Evolutionary conservation across 768 basidiomycete genomes (phyloP).

Genomic region (Lepiota venenata): DNA sequence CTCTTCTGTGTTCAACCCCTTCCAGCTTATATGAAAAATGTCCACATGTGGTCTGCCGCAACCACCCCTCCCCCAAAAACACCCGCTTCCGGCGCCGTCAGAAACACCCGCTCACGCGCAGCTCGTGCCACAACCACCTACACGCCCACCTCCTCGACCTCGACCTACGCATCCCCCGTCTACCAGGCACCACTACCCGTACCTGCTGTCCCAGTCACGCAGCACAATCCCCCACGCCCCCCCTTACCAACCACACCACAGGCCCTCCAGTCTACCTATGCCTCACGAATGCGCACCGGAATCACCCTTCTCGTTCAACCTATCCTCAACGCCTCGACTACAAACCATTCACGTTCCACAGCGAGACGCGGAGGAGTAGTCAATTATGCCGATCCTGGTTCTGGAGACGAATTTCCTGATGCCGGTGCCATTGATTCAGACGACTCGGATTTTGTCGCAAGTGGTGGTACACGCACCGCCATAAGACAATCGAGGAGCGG

Average conservation of each 20-base stretch:
- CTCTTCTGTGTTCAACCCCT: not conserved
- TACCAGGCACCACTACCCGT: constrained; percentile 31
- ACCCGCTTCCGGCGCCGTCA: constrained; percentile 22
- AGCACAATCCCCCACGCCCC: constrained; percentile 49
- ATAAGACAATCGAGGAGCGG: constrained; percentile 40
- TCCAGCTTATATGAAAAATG: constrained; percentile 56
- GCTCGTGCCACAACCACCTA: constrained; percentile 34
- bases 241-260: constrained; percentile 64
- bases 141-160: constrained; percentile 20
- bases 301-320: constrained; percentile 91
- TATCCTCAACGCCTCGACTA: constrained; percentile 43
- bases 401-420: constrained; percentile 78
- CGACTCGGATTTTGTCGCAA: constrained; percentile 78
- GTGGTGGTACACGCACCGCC: constrained; percentile 56
- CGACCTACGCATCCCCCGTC: constrained; percentile 31
- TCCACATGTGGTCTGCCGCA: constrained; percentile 65
- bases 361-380: constrained; percentile 66
- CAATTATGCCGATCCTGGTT: constrained; percentile 86
- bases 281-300: constrained; percentile 89
- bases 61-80: constrained; percentile 49
- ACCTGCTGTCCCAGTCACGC: constrained; percentile 29
- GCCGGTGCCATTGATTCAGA: constrained; percentile 82
- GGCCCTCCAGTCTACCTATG: constrained; percentile 77
- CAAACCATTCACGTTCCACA: constrained; percentile 37
- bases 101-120: constrained; percentile 34